These are phyloP conservation scores for Pilasporangium apinafurcum DNA, from an alignment of 352 stramenopile genomes.

Conservation along the genomic window DNA sequence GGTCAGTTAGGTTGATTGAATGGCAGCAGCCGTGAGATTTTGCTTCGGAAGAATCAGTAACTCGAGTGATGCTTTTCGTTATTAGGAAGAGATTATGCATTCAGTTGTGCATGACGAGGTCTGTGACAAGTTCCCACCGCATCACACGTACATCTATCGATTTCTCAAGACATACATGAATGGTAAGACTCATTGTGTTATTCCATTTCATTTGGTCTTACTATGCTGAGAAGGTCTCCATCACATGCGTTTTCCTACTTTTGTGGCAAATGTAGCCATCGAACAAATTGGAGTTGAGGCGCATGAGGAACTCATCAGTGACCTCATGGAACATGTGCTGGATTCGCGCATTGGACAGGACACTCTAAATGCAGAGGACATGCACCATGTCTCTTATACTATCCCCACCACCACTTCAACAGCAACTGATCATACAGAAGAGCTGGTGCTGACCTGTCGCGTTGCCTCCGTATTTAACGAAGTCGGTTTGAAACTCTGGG, in stretches of 20 bases:
- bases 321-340: constrained; percentile 55
- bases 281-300: constrained; percentile 32
- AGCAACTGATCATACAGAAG: too few species aligned
- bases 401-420: constrained; percentile 8
- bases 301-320: constrained; percentile 42
- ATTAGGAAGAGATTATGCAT: constrained; percentile 42
- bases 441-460: constrained; percentile 57
- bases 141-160: constrained; percentile 54
- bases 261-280: constrained; percentile 27
- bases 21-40: background rate
- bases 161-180: constrained; percentile 65
- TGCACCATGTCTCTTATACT: constrained; percentile 72
- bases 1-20: constrained; percentile 16
- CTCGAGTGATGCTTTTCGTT: background rate
- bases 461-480: constrained; percentile 80
- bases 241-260: background rate
- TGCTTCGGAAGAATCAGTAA: background rate
- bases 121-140: constrained; percentile 52
- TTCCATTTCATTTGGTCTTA: background rate
- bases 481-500: constrained; percentile 79
- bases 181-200: constrained; percentile 19
- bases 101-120: constrained; percentile 46
- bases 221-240: too few species aligned
- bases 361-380: constrained; percentile 34
- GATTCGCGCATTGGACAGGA: constrained; percentile 20